phyloP scores from a whole-genome alignment of 73 alveolate genomes.

The Paraurostyla sp. region DNA sequence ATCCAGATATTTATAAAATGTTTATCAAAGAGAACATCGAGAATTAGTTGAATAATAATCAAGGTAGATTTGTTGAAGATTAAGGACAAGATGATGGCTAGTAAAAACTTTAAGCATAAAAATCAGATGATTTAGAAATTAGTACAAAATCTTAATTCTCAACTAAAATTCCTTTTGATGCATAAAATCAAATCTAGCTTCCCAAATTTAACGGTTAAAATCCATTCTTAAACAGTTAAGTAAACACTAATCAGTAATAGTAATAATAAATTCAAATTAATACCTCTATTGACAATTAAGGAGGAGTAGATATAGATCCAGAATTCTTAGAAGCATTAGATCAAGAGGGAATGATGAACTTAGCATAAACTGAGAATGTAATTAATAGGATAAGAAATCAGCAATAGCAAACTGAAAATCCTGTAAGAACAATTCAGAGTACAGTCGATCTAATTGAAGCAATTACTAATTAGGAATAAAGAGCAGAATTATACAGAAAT shows the following conservation, averaged over 20 bases:
- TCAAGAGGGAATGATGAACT: not conserved
- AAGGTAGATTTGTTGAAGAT: not conserved
- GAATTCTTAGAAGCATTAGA: conserved; percentile 42
- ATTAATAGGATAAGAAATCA: conserved; percentile 5
- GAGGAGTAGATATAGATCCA: conserved; percentile 36
- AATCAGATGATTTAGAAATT: no score
- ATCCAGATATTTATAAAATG: not conserved
- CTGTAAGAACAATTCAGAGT: not conserved
- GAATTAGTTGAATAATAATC: not conserved
- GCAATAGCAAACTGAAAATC: not conserved
- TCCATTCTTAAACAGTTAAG: no score
- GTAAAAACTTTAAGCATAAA: no score
- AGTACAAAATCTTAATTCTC: no score
- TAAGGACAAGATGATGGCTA: not conserved
- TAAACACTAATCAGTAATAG: no score
- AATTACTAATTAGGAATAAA: not conserved
- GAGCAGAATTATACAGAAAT: conserved; percentile 18
- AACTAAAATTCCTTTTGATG: no score
- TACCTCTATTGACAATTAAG: not conserved
- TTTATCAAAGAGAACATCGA: conserved; percentile 5
- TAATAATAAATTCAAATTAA: no score
- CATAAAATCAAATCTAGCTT: no score
- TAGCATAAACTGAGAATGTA: conserved; percentile 24
- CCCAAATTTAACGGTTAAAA: no score
- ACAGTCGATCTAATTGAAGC: conserved; percentile 1